Conservation (phyloP, 805 yeast species). For the Candida loeiensis region DNA sequence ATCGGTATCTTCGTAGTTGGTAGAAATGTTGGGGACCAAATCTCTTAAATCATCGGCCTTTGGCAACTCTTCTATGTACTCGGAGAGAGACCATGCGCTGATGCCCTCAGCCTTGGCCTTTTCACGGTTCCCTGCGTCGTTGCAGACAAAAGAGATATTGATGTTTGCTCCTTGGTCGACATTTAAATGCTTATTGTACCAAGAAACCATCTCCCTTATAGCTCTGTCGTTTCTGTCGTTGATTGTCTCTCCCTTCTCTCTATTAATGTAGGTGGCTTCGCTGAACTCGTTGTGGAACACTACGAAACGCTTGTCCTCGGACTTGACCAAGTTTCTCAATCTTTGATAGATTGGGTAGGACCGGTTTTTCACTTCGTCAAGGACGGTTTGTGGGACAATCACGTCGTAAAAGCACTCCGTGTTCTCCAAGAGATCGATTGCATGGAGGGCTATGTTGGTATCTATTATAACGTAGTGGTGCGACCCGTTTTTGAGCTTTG, state of each 20-base stretch:
- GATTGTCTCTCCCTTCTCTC: conserved; percentile 65
- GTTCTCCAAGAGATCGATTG: conserved; percentile 86
- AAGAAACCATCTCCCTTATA: conserved; percentile 68
- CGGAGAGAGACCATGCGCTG: conserved; percentile 52
- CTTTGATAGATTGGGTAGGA: conserved; percentile 87
- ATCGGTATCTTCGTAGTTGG: conserved; percentile 27
- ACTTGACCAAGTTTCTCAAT: conserved; percentile 69
- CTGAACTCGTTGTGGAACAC: conserved; percentile 93
- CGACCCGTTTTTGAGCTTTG: conserved; percentile 45
- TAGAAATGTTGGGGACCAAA: conserved; percentile 60
- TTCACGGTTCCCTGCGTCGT: conserved; percentile 65
- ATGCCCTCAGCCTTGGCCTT: conserved; percentile 56
- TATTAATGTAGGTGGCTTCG: conserved; percentile 60
- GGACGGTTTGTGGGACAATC: conserved; percentile 89
- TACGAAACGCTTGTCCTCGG: conserved; percentile 76
- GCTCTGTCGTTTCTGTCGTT: conserved; percentile 93
- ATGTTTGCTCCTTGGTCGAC: conserved; percentile 32
- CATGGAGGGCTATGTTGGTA: conserved; percentile 82
- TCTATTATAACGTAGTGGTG: conserved; percentile 84
- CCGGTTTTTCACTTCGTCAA: conserved; percentile 87
- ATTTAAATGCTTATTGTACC: conserved; percentile 67
- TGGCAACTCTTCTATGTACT: conserved; percentile 69
- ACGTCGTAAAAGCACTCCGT: conserved; percentile 78
- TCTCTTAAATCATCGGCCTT: conserved; percentile 74
- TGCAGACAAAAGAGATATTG: conserved; percentile 60